Evolutionary conservation across 2,329 filamentous ascomycete genomes (phyloP), one percentile per base, ranked within the genome.

Genomic region (Claviceps digitariae): DNA sequence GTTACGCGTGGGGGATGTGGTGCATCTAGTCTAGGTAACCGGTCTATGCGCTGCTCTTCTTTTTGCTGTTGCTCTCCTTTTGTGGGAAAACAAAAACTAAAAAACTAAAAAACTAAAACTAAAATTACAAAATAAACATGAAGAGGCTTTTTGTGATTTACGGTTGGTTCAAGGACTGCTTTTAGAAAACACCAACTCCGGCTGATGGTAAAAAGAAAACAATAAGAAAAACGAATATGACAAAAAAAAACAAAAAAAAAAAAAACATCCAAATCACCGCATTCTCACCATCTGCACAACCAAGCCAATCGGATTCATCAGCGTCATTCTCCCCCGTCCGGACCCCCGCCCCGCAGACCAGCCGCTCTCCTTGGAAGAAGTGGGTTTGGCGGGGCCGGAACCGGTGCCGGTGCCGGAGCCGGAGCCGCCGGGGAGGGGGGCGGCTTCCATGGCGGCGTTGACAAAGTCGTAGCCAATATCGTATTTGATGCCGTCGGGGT

Each of bases 381-480:
- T 49, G 20, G 53, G 46, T n/a, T 40, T 46, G 40, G 49, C 40
- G 9, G 52, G 20, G 20, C 46, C 50, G 43, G 40, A 10, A 8
- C n/a, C 9, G 12, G 40, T 21, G 40, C 44, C 25, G n/a, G 44
- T 52, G 36, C 50, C n/a, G 31, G 31, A 9, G 31, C 21, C 29
- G 10, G 29, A 47, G 8, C 50, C 52, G 21, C 45, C 20, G 46
- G 52, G 53, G 12, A 50, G 10, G 15, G 46, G 31, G 13, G 17
- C 29, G 21, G 50, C 45, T 2, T 52, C 53, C 56, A 57, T 54
- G 38, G 57, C 57, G 13, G 60, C 60, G 5, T 54, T 54, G 29
- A 63, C 57, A 53, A 61, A 59, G 48, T 60, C 58, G 36, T 59
- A 54, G 31, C 56, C 58, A 51, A 61, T 56, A 21, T 62, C 59